Evolutionary conservation across 78 protist genomes (phyloP), one percentile per base, ranked within the genome.

Genomic region (Pelomyxa schiedti): DNA sequence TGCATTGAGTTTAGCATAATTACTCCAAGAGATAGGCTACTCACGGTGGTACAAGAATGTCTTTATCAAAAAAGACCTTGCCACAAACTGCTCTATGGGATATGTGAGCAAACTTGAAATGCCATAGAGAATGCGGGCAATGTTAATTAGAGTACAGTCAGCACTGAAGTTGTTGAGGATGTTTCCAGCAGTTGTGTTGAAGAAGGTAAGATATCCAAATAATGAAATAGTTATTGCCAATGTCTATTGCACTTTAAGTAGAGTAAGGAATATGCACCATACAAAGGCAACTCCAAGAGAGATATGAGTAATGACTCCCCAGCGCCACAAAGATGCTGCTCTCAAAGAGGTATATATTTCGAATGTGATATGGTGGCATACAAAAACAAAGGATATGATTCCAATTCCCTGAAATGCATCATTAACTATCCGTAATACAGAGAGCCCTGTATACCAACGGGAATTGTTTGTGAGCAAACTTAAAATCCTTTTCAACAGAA

Each of bases 311-410:
- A 7, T 3, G 69, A 47, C 7, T 66, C 26, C n/a, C n/a, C n/a
- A n/a, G n/a, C n/a, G n/a, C n/a, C n/a, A n/a, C n/a, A n/a, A n/a
- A n/a, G n/a, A n/a, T n/a, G n/a, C n/a, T n/a, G n/a, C n/a, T n/a
- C n/a, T n/a, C n/a, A n/a, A n/a, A n/a, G n/a, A n/a, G n/a, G n/a
- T n/a, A n/a, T n/a, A n/a, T n/a, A n/a, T n/a, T n/a, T n/a, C n/a
- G n/a, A n/a, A n/a, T n/a, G n/a, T n/a, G n/a, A n/a, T n/a, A n/a
- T 72, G 76, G 39, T 72, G 76, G 28, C 40, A 16, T 29, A 72
- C 76, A 65, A 72, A 72, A 4, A 64, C 8, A 64, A 72, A 72
- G 7, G 7, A 3, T 5, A 7, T 7, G 63, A 32, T 36, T 26
- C 69, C 76, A 32, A 72, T 2, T 4, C 76, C 76, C 66, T 72